Evolutionary conservation across 441 rosid genomes (phyloP).

Genomic region (Geranium incanum): DNA sequence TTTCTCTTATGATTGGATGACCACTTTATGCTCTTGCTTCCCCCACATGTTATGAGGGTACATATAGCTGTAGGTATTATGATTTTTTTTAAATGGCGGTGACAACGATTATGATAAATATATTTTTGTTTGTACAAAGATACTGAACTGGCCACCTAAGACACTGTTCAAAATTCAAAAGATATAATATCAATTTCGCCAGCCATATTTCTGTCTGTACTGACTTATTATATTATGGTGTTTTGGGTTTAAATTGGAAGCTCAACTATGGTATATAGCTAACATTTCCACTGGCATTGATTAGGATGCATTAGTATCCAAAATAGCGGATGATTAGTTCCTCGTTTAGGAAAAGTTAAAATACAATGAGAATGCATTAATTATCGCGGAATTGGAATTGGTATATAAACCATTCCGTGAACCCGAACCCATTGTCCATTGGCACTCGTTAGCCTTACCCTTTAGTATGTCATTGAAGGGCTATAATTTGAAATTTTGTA

Average conservation of each 20-base stretch:
- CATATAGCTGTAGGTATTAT: background rate
- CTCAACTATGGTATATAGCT: background rate
- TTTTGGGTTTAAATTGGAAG: background rate
- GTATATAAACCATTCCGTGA: background rate
- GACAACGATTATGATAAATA: background rate
- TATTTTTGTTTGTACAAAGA: background rate
- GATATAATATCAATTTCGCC: background rate
- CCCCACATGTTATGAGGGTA: background rate
- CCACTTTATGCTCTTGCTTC: background rate
- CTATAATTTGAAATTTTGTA: background rate
- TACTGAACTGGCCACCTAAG: background rate
- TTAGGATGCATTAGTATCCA: background rate
- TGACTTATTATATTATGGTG: background rate
- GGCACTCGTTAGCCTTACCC: slow-evolving; percentile 1
- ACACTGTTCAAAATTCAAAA: background rate
- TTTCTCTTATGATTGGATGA: background rate
- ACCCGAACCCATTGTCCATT: background rate
- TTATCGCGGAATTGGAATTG: background rate
- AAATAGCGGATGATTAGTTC: background rate
- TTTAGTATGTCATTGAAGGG: background rate
- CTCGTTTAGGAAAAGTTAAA: background rate
- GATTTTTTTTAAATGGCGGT: background rate
- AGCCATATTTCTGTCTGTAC: background rate
- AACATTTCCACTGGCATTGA: background rate
- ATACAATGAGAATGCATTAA: background rate